phyloP scores from a whole-genome alignment of 306 rosid species.

The Heteromeles arbutifolia region DNA sequence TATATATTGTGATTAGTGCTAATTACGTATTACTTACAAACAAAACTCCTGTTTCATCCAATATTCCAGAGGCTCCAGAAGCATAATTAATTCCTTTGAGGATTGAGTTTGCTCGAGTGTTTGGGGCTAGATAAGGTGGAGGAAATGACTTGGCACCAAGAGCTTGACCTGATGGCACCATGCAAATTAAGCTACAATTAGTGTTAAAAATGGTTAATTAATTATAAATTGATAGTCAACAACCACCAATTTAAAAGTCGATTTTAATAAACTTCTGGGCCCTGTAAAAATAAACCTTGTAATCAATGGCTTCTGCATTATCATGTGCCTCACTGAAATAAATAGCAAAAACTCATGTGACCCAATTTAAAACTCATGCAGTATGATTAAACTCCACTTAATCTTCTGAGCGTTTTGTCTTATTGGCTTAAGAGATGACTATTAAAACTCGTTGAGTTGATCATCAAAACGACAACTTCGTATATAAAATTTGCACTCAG shows the following conservation, averaged over 20 bases:
- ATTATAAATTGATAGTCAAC: background rate
- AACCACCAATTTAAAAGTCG: background rate
- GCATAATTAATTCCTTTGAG: conserved; percentile 45
- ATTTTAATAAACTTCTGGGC: background rate
- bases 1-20: background rate
- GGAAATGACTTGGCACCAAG: conserved; percentile 49
- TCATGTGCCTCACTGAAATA: background rate
- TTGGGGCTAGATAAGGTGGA: conserved; percentile 54
- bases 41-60: conserved; percentile 39
- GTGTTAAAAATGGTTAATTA: background rate
- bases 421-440: background rate
- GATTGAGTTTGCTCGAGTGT: conserved; percentile 21
- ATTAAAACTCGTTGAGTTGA: background rate
- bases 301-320: background rate
- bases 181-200: background rate
- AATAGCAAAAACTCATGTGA: background rate
- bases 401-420: background rate
- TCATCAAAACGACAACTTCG: no score
- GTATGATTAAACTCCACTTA: background rate
- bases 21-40: conserved; percentile 27
- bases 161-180: conserved; percentile 31
- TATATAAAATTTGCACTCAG: background rate
- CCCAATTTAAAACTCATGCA: background rate
- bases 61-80: conserved; percentile 48
- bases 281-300: background rate